phyloP scores from a whole-genome alignment of 306 rosid species.

The Dalbergia cultrata region DNA sequence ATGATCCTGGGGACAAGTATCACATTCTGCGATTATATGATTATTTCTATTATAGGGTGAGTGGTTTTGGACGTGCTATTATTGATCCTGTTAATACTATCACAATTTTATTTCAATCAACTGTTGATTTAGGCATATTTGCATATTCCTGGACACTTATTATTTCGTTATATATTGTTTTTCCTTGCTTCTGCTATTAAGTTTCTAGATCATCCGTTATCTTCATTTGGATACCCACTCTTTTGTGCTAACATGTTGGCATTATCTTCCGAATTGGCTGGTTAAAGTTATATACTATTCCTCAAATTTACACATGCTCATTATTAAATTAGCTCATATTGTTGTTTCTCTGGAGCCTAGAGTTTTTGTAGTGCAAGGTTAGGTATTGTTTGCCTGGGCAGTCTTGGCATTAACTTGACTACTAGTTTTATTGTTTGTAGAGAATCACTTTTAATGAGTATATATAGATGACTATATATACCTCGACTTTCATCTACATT shows the following conservation, averaged over 20 bases:
- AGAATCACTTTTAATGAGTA: neutral
- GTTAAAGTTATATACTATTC: neutral
- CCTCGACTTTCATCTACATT: neutral
- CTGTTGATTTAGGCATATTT: conserved; percentile 32
- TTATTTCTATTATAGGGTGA: conserved; percentile 95
- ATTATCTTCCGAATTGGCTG: conserved; percentile 3
- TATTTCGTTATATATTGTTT: neutral
- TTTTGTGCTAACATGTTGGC: neutral
- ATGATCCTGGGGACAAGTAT: conserved; percentile 95
- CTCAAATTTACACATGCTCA: neutral
- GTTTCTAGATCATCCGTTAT: conserved; percentile 4
- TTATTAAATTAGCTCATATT: neutral
- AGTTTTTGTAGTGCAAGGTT: conserved; percentile 19
- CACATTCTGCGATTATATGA: conserved; percentile 96
- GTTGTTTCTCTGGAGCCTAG: neutral
- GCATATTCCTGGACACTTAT: neutral
- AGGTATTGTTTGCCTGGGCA: neutral
- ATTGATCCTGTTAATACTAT: conserved; percentile 18
- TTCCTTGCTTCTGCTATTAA: neutral
- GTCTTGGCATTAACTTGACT: conserved; percentile 26
- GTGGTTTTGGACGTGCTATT: conserved; percentile 49
- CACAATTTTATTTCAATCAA: conserved; percentile 19
- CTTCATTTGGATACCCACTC: neutral
- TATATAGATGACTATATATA: neutral
- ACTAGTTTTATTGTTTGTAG: neutral